Percentiles rank a stretch among this genome's conserved stretches.
These are phyloP conservation scores for Scutellaria barbata DNA, from an alignment of 257 asterid genomes.

Conservation along the genomic window DNA sequence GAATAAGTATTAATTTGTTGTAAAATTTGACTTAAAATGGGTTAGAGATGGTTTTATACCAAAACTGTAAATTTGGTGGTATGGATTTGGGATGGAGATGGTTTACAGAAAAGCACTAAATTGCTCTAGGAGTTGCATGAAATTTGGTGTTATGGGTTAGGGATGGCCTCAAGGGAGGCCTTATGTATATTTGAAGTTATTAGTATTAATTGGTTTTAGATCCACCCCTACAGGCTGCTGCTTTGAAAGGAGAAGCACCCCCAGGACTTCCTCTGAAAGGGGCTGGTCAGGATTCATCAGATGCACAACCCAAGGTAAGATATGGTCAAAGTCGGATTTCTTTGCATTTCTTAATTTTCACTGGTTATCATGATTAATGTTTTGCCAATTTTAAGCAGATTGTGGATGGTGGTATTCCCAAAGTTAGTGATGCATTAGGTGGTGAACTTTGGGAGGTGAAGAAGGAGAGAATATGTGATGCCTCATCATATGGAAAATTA, in stretches of 20 bases:
- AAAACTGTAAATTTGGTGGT: not conserved
- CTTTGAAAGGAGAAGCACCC: slow-evolving; percentile 99
- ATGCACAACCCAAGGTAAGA: slow-evolving; percentile 77
- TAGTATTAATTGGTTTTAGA: slow-evolving; percentile 11
- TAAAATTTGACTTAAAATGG: not conserved
- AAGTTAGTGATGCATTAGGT: slow-evolving; percentile 86
- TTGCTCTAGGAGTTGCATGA: not conserved
- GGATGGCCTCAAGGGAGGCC: not conserved
- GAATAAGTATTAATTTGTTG: not conserved
- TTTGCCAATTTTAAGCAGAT: slow-evolving; percentile 52
- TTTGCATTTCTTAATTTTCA: slow-evolving; percentile 18
- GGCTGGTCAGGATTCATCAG: slow-evolving; percentile 99
- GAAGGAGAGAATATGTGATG: slow-evolving; percentile 92
- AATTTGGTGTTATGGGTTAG: not conserved
- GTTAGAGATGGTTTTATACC: not conserved
- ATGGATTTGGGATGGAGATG: not conserved
- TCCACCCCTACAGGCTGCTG: slow-evolving; percentile 75
- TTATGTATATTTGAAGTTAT: slow-evolving; percentile 25
- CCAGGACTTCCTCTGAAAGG: slow-evolving; percentile 99
- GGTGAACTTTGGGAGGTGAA: slow-evolving; percentile 99
- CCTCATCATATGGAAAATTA: slow-evolving; percentile 78
- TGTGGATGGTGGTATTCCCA: slow-evolving; percentile 78
- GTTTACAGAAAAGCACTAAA: not conserved
- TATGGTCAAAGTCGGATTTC: slow-evolving; percentile 31
- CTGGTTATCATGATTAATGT: slow-evolving; percentile 32